Evolutionary conservation across 768 basidiomycete genomes (phyloP), one percentile per base, ranked within the genome.

Genomic region (Porphyrellus cyaneotinctus): DNA sequence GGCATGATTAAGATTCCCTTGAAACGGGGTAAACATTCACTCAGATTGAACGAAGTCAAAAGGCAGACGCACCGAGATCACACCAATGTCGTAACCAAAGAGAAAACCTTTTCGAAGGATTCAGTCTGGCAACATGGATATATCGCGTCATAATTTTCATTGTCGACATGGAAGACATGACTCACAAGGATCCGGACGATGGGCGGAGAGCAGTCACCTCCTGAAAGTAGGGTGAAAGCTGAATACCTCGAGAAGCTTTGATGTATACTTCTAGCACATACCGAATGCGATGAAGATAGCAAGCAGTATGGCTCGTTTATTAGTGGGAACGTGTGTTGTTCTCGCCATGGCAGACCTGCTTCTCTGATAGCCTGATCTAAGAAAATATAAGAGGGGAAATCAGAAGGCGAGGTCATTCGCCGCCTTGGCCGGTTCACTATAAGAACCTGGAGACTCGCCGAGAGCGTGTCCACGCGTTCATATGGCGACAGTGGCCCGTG

Each of bases 1-100:
- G 57, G 57, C 57, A 58, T 58, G 30, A 58, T 58, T 33, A 58
- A 37, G 18, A 58, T 35, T 7, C 57, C 57, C 51, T 58, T 48
- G 32, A 11, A 42, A 32, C n/a, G 10, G 6, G 17, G 6, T 58
- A 23, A 41, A 26, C 17, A 7, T 23, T 18, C 10, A 18, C 18
- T 51, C 33, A 14, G 6, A 11, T 36, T 13, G 15, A 58, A 15
- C 6, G 7, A 17, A 23, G 36, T 47, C 9, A 10, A 13, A 37
- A 33, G 9, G 11, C 18, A 47, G 46, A 36, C 57, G 6, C 24
- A 58, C 57, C 1, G 57, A 58, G 43, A 58, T 58, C 24, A 58
- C 57, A 20, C 57, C 51, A 36, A 58, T 58, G 17, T 58, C 57
- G 8, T 53, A 58, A 37, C 57, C 46, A 24, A 58, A 58, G 22